phyloP scores from a whole-genome alignment of 768 basidiomycete genomes.

The Suillus subluteus region DNA sequence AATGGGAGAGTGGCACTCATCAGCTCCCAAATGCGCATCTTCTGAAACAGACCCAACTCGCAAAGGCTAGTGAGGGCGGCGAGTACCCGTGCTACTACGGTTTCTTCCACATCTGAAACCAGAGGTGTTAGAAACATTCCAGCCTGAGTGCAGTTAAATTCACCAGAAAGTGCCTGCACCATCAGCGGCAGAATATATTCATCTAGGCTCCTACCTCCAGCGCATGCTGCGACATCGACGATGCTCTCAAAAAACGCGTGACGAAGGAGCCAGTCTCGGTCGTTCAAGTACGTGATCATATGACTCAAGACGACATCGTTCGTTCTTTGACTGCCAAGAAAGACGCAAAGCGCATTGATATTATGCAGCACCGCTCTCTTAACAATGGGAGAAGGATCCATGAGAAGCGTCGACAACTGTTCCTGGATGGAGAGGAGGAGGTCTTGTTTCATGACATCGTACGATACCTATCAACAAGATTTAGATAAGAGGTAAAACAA shows the following conservation, averaged over 20 bases:
- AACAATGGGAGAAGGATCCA: conserved; percentile 88
- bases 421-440: conserved; percentile 86
- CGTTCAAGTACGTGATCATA: conserved; percentile 84
- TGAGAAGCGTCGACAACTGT: conserved; percentile 81
- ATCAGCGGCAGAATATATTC: conserved; percentile 97
- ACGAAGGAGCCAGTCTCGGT: conserved; percentile 90
- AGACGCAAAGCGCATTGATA: conserved; percentile 88
- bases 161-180: conserved; percentile 93
- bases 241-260: conserved; percentile 95
- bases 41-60: conserved; percentile 88
- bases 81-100: conserved; percentile 90
- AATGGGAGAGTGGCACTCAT: conserved; percentile 89
- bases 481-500: neutral
- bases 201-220: conserved; percentile 88
- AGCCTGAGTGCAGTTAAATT: conserved; percentile 19
- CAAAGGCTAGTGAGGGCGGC: conserved; percentile 85
- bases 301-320: conserved; percentile 93
- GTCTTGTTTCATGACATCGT: conserved; percentile 86
- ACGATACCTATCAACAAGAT: conserved; percentile 67
- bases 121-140: neutral
- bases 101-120: conserved; percentile 86
- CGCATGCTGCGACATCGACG: conserved; percentile 93
- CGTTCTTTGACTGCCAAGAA: conserved; percentile 90
- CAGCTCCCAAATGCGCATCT: conserved; percentile 96
- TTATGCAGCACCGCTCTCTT: conserved; percentile 89